Evolutionary conservation across 2,329 filamentous ascomycete genomes (phyloP).

Genomic region (Alternaria conjuncta): DNA sequence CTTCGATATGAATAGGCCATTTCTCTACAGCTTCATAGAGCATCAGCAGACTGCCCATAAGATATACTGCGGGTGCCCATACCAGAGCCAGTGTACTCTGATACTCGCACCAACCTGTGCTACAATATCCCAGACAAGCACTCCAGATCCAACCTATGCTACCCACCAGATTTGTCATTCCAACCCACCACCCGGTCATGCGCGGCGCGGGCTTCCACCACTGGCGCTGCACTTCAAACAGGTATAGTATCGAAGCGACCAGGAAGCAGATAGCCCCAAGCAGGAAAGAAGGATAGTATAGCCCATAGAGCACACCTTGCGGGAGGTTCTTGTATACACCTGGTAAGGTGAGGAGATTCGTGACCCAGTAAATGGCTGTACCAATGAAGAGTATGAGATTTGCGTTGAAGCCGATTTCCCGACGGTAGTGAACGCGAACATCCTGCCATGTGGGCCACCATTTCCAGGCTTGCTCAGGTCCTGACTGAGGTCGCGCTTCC

Average conservation of each 20-base stretch:
- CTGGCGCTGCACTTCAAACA: neutral
- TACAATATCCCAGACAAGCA: neutral
- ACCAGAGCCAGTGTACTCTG: neutral
- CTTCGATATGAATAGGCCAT: neutral
- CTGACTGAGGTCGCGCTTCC: neutral
- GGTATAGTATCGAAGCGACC: neutral
- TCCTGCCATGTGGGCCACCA: neutral
- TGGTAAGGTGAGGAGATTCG: neutral
- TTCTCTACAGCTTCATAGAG: neutral
- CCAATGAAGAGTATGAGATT: neutral
- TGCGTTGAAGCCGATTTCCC: neutral
- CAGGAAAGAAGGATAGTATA: neutral
- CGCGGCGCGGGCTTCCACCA: neutral
- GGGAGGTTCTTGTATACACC: neutral
- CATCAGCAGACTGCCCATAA: neutral
- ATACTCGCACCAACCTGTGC: neutral
- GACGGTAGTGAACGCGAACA: neutral
- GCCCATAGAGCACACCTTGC: neutral
- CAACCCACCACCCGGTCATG: neutral
- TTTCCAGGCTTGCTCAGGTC: neutral
- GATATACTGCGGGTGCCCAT: neutral
- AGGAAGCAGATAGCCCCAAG: neutral
- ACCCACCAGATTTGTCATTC: neutral
- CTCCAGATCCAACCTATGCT: neutral
- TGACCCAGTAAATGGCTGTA: neutral